phyloP scores from a whole-genome alignment of 805 yeast species.

The Osmozyma mogii region DNA sequence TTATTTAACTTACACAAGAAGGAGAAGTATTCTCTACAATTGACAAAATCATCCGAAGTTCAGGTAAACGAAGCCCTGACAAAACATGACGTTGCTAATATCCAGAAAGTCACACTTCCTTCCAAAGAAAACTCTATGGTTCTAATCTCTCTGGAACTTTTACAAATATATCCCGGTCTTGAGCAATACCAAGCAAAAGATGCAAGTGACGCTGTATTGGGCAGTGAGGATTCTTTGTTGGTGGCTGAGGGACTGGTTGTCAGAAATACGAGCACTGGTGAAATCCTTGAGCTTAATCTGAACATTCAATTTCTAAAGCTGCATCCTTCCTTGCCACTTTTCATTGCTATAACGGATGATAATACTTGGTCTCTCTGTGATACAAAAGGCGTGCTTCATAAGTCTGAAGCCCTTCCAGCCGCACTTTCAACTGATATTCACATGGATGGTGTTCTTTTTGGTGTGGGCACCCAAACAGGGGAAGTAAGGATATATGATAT shows the following conservation, averaged over 20 bases:
- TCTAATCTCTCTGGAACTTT: no score
- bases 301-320: no score
- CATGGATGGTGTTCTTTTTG: constrained; percentile 42
- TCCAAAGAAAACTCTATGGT: no score
- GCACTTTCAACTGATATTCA: constrained; percentile 27
- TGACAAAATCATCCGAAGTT: constrained; percentile 10
- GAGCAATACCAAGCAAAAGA: no score
- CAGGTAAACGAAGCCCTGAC: not conserved
- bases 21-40: constrained; percentile 17
- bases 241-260: no score
- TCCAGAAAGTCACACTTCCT: not conserved
- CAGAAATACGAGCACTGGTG: no score
- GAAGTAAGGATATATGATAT: constrained; percentile 32
- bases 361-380: constrained; percentile 6
- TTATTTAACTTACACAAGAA: constrained; percentile 31
- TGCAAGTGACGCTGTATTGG: no score
- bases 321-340: constrained; percentile 10
- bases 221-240: no score
- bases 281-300: no score
- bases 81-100: not conserved
- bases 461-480: constrained; percentile 27
- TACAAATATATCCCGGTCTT: no score
- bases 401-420: constrained; percentile 6
- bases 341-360: constrained; percentile 9
- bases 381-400: constrained; percentile 5